Percentiles rank a stretch among this genome's conserved stretches.
Evolutionary conservation across 1,284 basidiomycete species (phyloP).

Genomic region (Leccinum glutinopallens): DNA sequence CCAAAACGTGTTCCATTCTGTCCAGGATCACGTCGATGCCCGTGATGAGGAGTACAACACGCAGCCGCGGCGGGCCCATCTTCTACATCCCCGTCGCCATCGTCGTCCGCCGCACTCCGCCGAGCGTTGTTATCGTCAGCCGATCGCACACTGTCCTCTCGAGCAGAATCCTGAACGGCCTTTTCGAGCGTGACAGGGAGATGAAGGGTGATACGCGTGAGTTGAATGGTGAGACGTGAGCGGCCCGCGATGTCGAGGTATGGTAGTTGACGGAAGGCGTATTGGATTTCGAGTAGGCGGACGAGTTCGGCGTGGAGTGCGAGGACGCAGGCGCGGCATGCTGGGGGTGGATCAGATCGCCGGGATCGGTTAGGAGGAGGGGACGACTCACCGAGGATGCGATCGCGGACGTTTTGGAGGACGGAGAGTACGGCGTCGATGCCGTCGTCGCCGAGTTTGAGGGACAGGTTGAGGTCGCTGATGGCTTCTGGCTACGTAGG

Average conservation of each 20-base stretch:
- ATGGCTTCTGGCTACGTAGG: conserved; percentile 48
- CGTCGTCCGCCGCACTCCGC: conserved; percentile 16
- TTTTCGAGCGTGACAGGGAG: conserved; percentile 78
- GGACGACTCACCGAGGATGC: conserved; percentile 60
- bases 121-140: conserved; percentile 4
- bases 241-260: conserved; percentile 82
- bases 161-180: conserved; percentile 51
- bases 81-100: conserved; percentile 9
- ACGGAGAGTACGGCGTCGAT: conserved; percentile 66
- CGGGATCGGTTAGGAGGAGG: not conserved
- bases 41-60: conserved; percentile 56
- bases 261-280: conserved; percentile 71
- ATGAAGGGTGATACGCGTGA: conserved; percentile 78
- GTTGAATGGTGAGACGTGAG: conserved; percentile 72
- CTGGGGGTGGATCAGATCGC: conserved; percentile 28
- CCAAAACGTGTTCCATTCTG: conserved; percentile 62
- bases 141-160: conserved; percentile 13
- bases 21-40: conserved; percentile 62
- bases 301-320: conserved; percentile 74
- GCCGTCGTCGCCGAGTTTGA: conserved; percentile 71
- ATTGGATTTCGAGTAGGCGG: conserved; percentile 77
- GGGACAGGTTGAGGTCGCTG: conserved; percentile 71
- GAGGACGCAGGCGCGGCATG: conserved; percentile 78
- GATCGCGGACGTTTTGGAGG: conserved; percentile 64
- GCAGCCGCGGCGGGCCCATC: conserved; percentile 25